A percentile compares a stretch with the other conserved stretches of the same genome.
Conservation (phyloP, 148 eudicot species). For the Rhododendron molle region DNA sequence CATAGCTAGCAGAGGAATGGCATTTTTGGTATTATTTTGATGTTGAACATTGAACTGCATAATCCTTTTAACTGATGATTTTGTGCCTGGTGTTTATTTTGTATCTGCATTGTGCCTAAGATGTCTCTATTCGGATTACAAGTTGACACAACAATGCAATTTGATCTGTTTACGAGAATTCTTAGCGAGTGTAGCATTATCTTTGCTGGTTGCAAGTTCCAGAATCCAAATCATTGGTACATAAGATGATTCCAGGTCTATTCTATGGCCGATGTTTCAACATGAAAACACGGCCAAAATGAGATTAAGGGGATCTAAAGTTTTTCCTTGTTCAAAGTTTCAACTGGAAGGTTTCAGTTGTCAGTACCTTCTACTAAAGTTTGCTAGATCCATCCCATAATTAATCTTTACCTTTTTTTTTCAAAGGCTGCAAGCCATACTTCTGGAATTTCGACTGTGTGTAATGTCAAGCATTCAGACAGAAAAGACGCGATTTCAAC, state of each 20-base stretch:
- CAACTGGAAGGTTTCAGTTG: background rate
- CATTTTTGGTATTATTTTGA: background rate
- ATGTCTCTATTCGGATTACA: background rate
- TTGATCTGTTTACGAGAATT: background rate
- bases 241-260: background rate
- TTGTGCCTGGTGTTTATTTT: background rate
- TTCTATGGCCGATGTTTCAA: background rate
- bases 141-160: background rate
- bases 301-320: background rate
- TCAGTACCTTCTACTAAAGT: no score
- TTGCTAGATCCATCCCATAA: no score
- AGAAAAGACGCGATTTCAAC: background rate
- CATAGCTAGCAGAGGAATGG: background rate
- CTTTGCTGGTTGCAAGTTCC: background rate
- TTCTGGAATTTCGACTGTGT: no score
- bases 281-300: background rate
- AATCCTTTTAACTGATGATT: background rate
- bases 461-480: background rate
- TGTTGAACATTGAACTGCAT: background rate
- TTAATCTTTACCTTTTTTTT: no score
- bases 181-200: background rate
- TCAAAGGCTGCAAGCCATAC: no score
- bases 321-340: background rate
- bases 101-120: slow-evolving; percentile 4
- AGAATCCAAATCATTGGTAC: background rate